These are phyloP conservation scores for Seiridium unicorne DNA, from an alignment of 2,329 filamentous ascomycete species.

Conservation along the genomic window DNA sequence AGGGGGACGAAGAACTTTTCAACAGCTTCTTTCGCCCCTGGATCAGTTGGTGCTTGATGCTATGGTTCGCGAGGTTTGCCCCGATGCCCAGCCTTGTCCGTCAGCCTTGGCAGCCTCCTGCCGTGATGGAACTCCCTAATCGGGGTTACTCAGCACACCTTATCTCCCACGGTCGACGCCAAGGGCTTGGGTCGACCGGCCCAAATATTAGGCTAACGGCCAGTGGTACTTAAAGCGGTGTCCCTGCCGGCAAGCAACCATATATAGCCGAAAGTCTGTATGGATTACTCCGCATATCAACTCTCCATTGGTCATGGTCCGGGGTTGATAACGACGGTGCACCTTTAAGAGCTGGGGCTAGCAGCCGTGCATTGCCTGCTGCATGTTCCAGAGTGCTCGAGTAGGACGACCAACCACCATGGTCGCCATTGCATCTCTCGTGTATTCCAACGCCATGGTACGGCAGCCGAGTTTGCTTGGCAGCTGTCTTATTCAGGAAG, in stretches of 20 bases:
- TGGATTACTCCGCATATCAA: background rate
- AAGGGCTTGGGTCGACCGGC: conserved; percentile 2
- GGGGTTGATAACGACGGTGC: no score
- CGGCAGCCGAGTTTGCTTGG: background rate
- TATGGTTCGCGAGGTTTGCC: background rate
- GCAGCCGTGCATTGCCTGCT: no score
- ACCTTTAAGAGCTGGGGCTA: no score
- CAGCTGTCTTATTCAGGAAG: background rate
- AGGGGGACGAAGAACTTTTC: background rate
- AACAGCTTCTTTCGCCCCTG: background rate
- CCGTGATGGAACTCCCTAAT: background rate
- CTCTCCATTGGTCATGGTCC: background rate
- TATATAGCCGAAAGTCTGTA: background rate
- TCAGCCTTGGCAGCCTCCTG: background rate
- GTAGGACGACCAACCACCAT: background rate
- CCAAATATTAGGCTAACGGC: background rate
- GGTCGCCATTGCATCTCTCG: background rate
- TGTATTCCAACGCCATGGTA: background rate
- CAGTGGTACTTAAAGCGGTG: background rate
- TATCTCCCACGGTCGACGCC: background rate
- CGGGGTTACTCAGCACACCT: background rate
- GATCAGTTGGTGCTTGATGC: background rate
- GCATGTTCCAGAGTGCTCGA: no score
- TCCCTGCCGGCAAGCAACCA: background rate
- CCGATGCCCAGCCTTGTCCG: conserved; percentile 1